Percentiles rank a stretch among this genome's conserved stretches.
Evolutionary conservation across 768 basidiomycete species (phyloP).

Genomic region (Leccinum rimulosum): DNA sequence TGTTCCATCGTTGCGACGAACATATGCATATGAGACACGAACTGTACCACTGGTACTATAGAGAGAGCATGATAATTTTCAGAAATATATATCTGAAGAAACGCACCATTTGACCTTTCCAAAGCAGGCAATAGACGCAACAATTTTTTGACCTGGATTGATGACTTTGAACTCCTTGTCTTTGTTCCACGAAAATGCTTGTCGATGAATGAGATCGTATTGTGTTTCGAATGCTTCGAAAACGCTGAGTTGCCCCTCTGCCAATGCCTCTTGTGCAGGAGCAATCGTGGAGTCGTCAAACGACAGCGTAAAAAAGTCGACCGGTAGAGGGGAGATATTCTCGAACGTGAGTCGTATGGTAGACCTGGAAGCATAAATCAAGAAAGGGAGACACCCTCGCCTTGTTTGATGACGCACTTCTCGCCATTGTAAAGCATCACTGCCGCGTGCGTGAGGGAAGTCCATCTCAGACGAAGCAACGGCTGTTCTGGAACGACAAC

Average conservation of each 20-base stretch:
- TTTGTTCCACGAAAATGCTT: constrained; percentile 74
- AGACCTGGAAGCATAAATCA: constrained; percentile 49
- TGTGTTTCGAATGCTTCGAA: constrained; percentile 92
- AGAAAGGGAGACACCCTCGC: background rate
- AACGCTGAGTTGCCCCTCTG: constrained; percentile 77
- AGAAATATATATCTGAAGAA: background rate
- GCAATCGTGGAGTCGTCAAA: constrained; percentile 90
- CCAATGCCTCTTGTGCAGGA: constrained; percentile 70
- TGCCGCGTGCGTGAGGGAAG: constrained; percentile 89
- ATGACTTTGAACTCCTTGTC: constrained; percentile 48
- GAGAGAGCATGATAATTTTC: constrained; percentile 1
- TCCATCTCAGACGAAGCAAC: constrained; percentile 78
- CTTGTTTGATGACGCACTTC: constrained; percentile 47
- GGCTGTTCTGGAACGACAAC: constrained; percentile 87
- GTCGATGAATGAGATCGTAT: constrained; percentile 69
- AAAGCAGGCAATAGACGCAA: constrained; percentile 68
- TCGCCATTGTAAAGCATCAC: constrained; percentile 96
- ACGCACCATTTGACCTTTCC: constrained; percentile 93
- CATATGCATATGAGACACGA: constrained; percentile 79
- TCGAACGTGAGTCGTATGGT: constrained; percentile 84
- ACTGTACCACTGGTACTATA: constrained; percentile 73
- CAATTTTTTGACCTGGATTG: constrained; percentile 65
- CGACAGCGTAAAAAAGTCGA: constrained; percentile 82
- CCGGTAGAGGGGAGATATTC: constrained; percentile 77
- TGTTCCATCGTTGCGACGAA: constrained; percentile 42